phyloP scores from a whole-genome alignment of 331 rosid genomes.

The Malus hybrid region DNA sequence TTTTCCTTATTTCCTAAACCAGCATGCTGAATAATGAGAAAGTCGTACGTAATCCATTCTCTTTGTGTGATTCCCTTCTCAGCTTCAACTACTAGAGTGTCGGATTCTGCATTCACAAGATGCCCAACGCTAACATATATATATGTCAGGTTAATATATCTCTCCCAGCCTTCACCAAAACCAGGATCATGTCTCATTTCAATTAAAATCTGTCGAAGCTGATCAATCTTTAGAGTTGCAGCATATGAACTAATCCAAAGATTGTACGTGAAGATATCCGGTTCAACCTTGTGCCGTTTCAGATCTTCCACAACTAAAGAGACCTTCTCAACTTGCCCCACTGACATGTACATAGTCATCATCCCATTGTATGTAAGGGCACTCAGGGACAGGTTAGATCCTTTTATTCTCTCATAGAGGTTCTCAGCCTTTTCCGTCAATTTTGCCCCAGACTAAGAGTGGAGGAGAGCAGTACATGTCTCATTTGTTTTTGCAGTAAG shows the following conservation, averaged over 20 bases:
- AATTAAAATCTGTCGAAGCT: slow-evolving; percentile 50
- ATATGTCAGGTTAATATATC: slow-evolving; percentile 55
- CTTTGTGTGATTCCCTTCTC: slow-evolving; percentile 62
- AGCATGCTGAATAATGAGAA: slow-evolving; percentile 66
- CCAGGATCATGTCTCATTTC: slow-evolving; percentile 58
- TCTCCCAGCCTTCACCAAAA: slow-evolving; percentile 55
- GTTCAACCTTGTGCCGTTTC: slow-evolving; percentile 44
- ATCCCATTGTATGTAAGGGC: slow-evolving; percentile 80
- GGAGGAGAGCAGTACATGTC: slow-evolving; percentile 86
- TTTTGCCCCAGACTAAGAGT: slow-evolving; percentile 70
- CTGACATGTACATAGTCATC: slow-evolving; percentile 90
- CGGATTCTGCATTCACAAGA: slow-evolving; percentile 42
- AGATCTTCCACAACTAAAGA: slow-evolving; percentile 58
- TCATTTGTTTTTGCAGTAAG: slow-evolving; percentile 52
- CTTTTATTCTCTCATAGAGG: slow-evolving; percentile 53
- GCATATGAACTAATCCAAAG: slow-evolving; percentile 89
- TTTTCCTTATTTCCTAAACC: slow-evolving; percentile 65
- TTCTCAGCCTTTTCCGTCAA: slow-evolving; percentile 73
- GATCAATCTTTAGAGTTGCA: slow-evolving; percentile 49
- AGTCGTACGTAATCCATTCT: slow-evolving; percentile 87
- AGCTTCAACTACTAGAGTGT: slow-evolving; percentile 43
- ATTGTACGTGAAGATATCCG: slow-evolving; percentile 84
- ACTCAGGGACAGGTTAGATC: slow-evolving; percentile 39
- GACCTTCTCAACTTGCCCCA: slow-evolving; percentile 81
- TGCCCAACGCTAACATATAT: slow-evolving; percentile 44